Base-by-base conservation (phyloP, 257 asterid species). In the Solanum etuberosum region DNA sequence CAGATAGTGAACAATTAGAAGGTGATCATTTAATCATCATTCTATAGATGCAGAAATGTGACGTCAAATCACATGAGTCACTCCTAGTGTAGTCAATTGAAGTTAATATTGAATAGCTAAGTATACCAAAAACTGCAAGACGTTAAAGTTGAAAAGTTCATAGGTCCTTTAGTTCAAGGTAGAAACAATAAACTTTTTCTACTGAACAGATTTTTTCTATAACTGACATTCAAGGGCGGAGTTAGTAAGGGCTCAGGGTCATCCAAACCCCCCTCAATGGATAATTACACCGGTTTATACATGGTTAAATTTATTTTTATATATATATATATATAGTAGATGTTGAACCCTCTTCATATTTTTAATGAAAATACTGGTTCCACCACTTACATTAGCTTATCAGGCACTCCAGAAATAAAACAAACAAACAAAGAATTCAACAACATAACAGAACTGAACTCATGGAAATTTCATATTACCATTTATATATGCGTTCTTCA, bases 401-500 rank as follows among this genome's bases (percentile, higher is more conserved):
- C 32, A 63, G 16, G 2, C 72, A 25, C 73, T 38, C 83, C 83
- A 42, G n/a, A 42, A 77, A 78, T 43, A 78, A 78, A 25, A 43
- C 5, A 43, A 43, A 42, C 2, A 43, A 42, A 43, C 14, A 76
- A 0, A 38, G 18, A 57, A 57, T 20, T 54, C 65, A 57, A 40
- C 54, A 76, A n/a, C 9, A 77, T 77, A 14, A 42, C 16, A 38
- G n/a, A 46, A 29, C 0, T 42, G 84, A 77, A 42, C 31, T 35
- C 25, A 21, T 0, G 48, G 48, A 73, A 73, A 73, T 1, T 25
- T 27, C 18, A 80, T 51, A 35, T 27, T 29, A 97, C 99, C 99
- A 97, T 88, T 95, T 95, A 89, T 97, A 95, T 86, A 97, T 97
- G 78, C 97, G 94, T 88, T 95, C 99, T 90, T 95, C 99, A 3